phyloP scores from a whole-genome alignment of 2,329 filamentous ascomycete species.

The Albifimbria verrucaria region DNA sequence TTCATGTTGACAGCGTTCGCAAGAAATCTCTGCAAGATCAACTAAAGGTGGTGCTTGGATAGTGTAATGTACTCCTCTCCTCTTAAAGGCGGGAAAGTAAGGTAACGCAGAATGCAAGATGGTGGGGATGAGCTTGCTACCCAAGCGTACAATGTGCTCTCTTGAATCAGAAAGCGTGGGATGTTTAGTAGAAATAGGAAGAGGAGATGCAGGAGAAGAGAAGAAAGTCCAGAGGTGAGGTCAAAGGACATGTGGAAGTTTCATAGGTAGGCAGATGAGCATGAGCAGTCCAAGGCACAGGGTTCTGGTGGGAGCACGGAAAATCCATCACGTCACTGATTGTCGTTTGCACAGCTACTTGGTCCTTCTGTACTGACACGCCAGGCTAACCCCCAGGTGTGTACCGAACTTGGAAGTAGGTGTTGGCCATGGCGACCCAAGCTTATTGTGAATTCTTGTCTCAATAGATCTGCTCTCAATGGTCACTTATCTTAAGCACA shows the following conservation, averaged over 20 bases:
- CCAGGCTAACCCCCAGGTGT: not conserved
- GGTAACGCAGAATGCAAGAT: no score
- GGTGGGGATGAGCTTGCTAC: not conserved
- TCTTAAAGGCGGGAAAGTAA: no score
- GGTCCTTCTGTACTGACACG: not conserved
- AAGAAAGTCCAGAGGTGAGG: no score
- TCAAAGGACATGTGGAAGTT: not conserved
- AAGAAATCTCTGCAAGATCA: not conserved
- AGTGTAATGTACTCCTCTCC: no score
- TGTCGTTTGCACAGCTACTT: not conserved
- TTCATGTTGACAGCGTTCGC: constrained; percentile 59
- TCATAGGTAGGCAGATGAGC: no score
- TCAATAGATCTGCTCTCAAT: not conserved
- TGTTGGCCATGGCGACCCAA: not conserved
- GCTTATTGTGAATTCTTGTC: not conserved
- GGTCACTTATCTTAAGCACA: not conserved
- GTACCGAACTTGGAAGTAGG: not conserved
- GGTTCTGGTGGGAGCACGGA: not conserved
- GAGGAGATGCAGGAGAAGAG: no score
- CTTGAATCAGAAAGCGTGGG: no score
- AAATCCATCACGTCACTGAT: constrained; percentile 26
- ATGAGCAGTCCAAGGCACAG: constrained; percentile 15
- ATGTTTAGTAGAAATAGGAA: no score
- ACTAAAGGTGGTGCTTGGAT: no score
- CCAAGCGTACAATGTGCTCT: no score